A percentile compares a stretch with the other conserved stretches of the same genome.
Conservation (phyloP, 2,329 filamentous ascomycete species). For the Sporothrix schenckii region DNA sequence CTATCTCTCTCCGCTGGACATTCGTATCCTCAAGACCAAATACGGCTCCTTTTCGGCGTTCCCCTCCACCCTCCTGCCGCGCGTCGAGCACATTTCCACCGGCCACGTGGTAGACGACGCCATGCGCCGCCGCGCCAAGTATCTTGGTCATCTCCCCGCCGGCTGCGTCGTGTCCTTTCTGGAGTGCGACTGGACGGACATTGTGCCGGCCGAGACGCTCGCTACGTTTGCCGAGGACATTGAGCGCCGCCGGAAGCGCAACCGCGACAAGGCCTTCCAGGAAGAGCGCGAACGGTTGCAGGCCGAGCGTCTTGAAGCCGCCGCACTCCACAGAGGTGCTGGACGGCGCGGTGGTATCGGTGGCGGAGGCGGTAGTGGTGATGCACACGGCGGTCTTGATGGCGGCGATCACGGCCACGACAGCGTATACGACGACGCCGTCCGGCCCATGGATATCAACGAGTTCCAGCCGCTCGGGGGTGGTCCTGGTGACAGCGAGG, state of each 20-base stretch:
- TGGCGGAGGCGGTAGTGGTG: too few relatives aligned
- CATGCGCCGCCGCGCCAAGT: conserved; percentile 80
- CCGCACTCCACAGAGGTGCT: conserved; percentile 49
- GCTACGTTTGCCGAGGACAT: conserved; percentile 76
- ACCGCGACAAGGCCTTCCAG: conserved; percentile 78
- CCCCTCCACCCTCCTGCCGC: conserved; percentile 80
- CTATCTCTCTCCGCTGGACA: conserved; percentile 87
- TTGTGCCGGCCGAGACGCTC: conserved; percentile 75
- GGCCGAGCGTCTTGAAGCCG: conserved; percentile 77
- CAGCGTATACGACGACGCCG: conserved; percentile 8
- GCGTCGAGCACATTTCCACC: conserved; percentile 85
- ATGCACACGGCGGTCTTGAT: conserved; percentile 26
- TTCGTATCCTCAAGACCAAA: conserved; percentile 85
- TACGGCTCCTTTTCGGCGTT: conserved; percentile 83
- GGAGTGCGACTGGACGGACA: conserved; percentile 94
- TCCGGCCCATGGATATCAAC: conserved; percentile 51
- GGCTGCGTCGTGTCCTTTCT: conserved; percentile 91
- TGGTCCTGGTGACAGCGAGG: conserved; percentile 8
- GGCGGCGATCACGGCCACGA: conserved; percentile 38
- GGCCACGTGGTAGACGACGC: conserved; percentile 87
- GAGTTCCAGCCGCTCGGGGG: conserved; percentile 68
- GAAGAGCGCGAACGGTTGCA: conserved; percentile 84
- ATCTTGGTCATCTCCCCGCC: conserved; percentile 80
- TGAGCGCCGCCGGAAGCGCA: conserved; percentile 72
- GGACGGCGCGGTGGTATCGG: conserved; percentile 16